phyloP scores from a whole-genome alignment of 345 rosid species.

The Capsella bursapastoris region DNA sequence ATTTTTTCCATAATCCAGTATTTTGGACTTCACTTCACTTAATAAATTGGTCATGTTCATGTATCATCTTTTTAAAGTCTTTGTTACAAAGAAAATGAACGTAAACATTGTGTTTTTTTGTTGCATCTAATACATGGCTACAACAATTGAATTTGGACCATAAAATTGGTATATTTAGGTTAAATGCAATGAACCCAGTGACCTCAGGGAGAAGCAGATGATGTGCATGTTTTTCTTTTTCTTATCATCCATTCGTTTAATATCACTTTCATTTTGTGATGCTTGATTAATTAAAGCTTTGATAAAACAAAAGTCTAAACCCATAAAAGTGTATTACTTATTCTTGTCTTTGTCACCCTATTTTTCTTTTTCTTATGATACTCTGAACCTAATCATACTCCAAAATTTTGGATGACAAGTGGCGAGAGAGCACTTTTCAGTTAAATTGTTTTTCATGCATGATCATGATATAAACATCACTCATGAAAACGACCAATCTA shows the following conservation, averaged over 20 bases:
- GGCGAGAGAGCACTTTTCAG: too few relatives aligned
- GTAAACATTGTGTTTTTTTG: background rate
- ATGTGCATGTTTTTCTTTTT: background rate
- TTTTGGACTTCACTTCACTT: too few relatives aligned
- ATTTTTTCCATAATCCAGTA: background rate
- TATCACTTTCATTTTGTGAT: conserved; percentile 9
- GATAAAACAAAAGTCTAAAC: conserved; percentile 2
- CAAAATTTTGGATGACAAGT: background rate
- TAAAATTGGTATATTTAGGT: background rate
- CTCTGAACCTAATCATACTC: conserved; percentile 42
- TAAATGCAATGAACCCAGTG: conserved; percentile 33
- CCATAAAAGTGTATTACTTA: background rate
- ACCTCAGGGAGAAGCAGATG: conserved; percentile 12
- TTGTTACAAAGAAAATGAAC: background rate
- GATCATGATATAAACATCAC: conserved; percentile 10
- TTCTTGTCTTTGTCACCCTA: conserved; percentile 29
- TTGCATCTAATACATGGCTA: background rate
- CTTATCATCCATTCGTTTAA: background rate
- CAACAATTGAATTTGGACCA: background rate
- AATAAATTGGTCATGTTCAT: background rate
- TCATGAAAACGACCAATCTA: conserved; percentile 35
- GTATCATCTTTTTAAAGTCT: background rate
- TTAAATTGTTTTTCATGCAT: background rate
- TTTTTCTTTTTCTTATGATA: background rate
- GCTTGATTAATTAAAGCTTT: conserved; percentile 3